Conservation (phyloP, 2,329 filamentous ascomycete species). For the Diaporthe australafricana region DNA sequence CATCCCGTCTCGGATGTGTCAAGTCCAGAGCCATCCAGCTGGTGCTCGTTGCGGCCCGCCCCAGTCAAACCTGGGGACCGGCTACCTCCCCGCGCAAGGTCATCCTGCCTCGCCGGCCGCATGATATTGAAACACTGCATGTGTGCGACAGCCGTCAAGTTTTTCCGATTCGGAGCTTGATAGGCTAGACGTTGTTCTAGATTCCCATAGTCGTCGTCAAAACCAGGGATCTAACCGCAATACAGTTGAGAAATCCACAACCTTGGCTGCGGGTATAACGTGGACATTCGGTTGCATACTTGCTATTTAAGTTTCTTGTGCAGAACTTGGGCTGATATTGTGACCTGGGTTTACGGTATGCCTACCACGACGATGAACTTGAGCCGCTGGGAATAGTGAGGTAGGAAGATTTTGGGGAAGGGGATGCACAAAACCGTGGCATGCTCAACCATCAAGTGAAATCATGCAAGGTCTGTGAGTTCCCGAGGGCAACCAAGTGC, state of each 20-base stretch:
- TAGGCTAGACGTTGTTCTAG: slow-evolving; percentile 15
- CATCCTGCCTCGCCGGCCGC: neutral
- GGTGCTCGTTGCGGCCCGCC: neutral
- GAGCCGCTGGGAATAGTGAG: neutral
- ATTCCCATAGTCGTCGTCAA: neutral
- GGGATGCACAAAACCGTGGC: neutral
- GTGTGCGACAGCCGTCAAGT: neutral
- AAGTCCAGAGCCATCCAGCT: neutral
- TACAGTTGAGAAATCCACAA: neutral
- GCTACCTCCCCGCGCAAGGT: neutral
- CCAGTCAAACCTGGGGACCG: neutral
- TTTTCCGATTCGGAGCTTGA: neutral
- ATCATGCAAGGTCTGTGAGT: neutral
- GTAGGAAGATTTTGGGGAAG: no score
- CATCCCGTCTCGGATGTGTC: neutral
- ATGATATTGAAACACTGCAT: slow-evolving; percentile 7
- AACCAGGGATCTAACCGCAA: neutral
- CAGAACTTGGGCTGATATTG: neutral
- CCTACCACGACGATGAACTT: neutral
- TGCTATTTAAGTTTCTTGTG: neutral
- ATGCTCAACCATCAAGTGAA: no score
- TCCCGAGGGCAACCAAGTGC: neutral
- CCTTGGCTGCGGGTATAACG: no score
- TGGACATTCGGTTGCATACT: no score
- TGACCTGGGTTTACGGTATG: neutral